A percentile compares a stretch with the other conserved stretches of the same genome.
These are phyloP conservation scores for Cutaneotrichosporon cyanovorans DNA, from an alignment of 1,284 basidiomycete genomes.

Conservation along the genomic window DNA sequence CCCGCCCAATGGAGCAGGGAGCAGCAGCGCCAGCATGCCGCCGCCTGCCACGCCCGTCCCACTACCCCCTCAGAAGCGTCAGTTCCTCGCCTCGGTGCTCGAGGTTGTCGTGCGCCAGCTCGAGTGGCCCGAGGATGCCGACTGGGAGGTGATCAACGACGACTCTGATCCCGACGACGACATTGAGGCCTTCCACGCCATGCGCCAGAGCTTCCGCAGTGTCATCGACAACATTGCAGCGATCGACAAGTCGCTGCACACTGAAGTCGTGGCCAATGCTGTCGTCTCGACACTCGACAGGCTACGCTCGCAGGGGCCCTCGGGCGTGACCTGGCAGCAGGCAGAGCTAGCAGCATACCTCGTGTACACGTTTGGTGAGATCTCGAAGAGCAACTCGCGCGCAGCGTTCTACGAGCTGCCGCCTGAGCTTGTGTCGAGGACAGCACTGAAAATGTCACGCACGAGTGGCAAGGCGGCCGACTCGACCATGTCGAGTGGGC, in stretches of 20 bases:
- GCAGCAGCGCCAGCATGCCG: slow-evolving; percentile 17
- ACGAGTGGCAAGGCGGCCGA: slow-evolving; percentile 26
- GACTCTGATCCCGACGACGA: slow-evolving; percentile 83
- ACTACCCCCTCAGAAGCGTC: slow-evolving; percentile 60
- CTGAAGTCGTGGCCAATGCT: slow-evolving; percentile 44
- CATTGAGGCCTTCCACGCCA: slow-evolving; percentile 68
- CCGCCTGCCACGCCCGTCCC: slow-evolving; percentile 21
- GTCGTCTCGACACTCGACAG: slow-evolving; percentile 38
- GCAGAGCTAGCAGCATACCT: slow-evolving; percentile 88
- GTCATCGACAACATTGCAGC: slow-evolving; percentile 93
- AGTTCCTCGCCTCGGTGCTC: slow-evolving; percentile 73
- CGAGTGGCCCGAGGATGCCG: slow-evolving; percentile 55
- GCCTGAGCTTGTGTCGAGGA: slow-evolving; percentile 36
- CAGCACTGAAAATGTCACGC: slow-evolving; percentile 24
- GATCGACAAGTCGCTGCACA: slow-evolving; percentile 51
- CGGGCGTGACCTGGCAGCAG: slow-evolving; percentile 75
- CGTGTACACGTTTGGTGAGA: slow-evolving; percentile 88
- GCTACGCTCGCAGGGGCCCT: slow-evolving; percentile 30
- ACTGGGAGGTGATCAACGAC: slow-evolving; percentile 77
- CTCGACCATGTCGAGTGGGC: slow-evolving; percentile 28
- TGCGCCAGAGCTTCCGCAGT: slow-evolving; percentile 57
- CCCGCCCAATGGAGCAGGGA: too few species aligned
- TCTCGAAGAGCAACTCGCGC: slow-evolving; percentile 51
- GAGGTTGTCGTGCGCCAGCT: slow-evolving; percentile 72
- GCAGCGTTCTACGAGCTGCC: slow-evolving; percentile 46